Base-by-base conservation (phyloP, 2,329 filamentous ascomycete genomes). In the Cyphellophora attinorum region DNA sequence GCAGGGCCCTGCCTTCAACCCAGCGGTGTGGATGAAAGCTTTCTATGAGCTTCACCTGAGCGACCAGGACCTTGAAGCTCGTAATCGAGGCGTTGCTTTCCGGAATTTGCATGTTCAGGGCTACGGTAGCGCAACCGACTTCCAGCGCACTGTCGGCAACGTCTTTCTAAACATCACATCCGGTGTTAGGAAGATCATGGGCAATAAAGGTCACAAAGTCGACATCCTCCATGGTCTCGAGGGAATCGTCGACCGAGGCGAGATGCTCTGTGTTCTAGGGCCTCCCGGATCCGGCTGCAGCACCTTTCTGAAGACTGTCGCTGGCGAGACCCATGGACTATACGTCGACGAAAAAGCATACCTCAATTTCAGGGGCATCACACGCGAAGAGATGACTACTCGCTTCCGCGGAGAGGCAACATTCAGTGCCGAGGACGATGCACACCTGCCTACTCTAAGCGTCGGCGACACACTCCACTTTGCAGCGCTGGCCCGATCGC, bases 321-420 rank as follows among this genome's bases (percentile, higher is more conserved):
- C 84, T 3, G 85, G 85, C 40, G 84, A 93, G 58, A 84, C 81
- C 14, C 80, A 86, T 47, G 85, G 85, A 33, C 78, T 93, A 48
- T 76, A 72, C 47, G 67, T 91, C 11, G 81, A 85, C 31, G 61
- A 79, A 3, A 61, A 65, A 8, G 79, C 81, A 0, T 76, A 83
- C 42, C 76, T 93, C 53, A 89, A 93, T 60, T 93, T 93, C 52
- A 81, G 91, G 35, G 62, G 60, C 16, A 56, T 61, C 50, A 64
- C 73, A 3, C 70, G 81, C 37, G 61, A 82, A 50, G 74, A 85
- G 3, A 43, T 47, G 21, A 23, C 40, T 11, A 61, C 82, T 51
- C 73, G 85, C 52, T 89, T 91, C 81, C 75, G 82, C 15, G 45
- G 85, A 45, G 85, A 93, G 59, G 82, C 81, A 42, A 88, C 91